Conservation (phyloP, 177 flowering plant species). For the Vitis hybrid region DNA sequence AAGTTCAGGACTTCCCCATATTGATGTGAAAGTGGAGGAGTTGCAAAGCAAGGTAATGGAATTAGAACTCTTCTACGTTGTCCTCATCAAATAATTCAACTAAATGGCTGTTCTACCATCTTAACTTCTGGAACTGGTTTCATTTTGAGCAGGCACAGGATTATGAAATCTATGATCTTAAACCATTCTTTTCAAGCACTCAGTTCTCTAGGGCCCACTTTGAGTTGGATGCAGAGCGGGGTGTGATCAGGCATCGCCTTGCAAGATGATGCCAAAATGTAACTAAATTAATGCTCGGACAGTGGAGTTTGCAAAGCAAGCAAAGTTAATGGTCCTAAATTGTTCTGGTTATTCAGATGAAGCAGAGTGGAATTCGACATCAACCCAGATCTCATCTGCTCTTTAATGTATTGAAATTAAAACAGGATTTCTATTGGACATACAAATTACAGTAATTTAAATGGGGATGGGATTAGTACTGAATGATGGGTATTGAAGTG, state of each 20-base stretch:
- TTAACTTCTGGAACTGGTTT: neutral
- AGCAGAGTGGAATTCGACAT: no score
- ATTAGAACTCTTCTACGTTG: no score
- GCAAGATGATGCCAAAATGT: constrained; percentile 24
- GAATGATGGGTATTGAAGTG: no score
- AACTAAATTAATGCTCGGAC: neutral
- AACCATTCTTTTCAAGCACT: constrained; percentile 69
- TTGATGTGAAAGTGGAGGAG: constrained; percentile 80
- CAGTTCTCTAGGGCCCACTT: constrained; percentile 70
- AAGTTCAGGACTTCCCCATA: constrained; percentile 40
- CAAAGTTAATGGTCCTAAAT: no score
- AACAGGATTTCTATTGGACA: no score
- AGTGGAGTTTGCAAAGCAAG: neutral
- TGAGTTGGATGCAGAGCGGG: constrained; percentile 54
- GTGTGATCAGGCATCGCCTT: constrained; percentile 65
- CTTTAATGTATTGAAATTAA: no score
- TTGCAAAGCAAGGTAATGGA: constrained; percentile 67
- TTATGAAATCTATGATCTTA: constrained; percentile 79
- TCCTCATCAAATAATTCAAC: neutral
- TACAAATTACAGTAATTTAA: no score
- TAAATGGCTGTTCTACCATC: no score
- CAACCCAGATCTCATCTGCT: no score
- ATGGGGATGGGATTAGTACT: no score
- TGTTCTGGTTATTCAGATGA: no score
- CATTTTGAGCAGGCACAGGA: constrained; percentile 71